Conservation (phyloP, 768 basidiomycete species). For the Suillus bovinus region DNA sequence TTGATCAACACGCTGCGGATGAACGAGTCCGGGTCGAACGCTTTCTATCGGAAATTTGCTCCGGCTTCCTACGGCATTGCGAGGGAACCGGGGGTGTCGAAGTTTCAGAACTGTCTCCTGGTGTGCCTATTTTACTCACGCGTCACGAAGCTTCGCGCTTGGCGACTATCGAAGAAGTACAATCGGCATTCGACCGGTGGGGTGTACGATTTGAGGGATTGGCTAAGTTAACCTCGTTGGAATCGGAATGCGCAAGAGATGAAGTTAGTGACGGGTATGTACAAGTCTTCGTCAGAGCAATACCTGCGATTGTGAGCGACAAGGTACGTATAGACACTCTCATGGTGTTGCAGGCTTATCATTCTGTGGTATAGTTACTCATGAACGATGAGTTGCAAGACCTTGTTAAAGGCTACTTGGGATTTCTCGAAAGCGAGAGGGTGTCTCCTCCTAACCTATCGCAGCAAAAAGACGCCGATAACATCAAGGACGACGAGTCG, state of each 20-base stretch:
- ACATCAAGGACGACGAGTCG: conserved; percentile 23
- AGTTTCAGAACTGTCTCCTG: conserved; percentile 48
- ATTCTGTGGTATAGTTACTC: conserved; percentile 47
- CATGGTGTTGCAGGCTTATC: conserved; percentile 12
- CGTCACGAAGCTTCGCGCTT: conserved; percentile 58
- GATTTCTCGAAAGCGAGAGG: conserved; percentile 55
- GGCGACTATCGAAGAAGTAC: conserved; percentile 39
- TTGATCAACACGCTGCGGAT: conserved; percentile 99
- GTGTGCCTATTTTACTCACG: conserved; percentile 65
- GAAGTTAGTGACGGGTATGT: conserved; percentile 46
- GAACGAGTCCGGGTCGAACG: conserved; percentile 91
- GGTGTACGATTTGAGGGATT: conserved; percentile 58
- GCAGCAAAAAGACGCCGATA: conserved; percentile 14
- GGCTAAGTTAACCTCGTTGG: conserved; percentile 21
- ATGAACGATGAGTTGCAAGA: conserved; percentile 72
- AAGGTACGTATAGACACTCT: conserved; percentile 45
- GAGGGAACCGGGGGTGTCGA: conserved; percentile 38
- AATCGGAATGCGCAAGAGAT: conserved; percentile 17
- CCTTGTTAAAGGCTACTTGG: conserved; percentile 72
- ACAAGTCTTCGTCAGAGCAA: conserved; percentile 61
- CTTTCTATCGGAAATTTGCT: conserved; percentile 74
- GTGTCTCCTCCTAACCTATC: conserved; percentile 20
- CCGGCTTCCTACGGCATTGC: conserved; percentile 54
- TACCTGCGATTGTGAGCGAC: conserved; percentile 72
- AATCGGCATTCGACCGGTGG: conserved; percentile 61